Base-by-base conservation (phyloP, 768 basidiomycete species). In the Boletus reticuloceps region DNA sequence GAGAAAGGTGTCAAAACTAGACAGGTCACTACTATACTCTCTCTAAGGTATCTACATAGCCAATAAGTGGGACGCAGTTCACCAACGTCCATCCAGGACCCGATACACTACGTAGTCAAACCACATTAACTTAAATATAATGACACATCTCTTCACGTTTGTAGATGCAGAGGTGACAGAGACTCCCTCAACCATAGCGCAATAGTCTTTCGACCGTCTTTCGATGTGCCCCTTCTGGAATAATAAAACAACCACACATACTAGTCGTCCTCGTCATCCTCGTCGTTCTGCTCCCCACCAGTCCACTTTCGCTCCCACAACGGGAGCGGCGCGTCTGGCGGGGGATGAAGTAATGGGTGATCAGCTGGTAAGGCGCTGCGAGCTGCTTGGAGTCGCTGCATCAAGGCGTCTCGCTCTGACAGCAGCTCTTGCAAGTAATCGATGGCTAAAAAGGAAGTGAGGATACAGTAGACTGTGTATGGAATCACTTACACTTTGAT, bases 261-360 rank as follows among this genome's bases (percentile, higher is more conserved):
- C 46, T 68, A 72, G 10, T 77, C 79, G 5, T 79, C 81, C 1
- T 77, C 80, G 1, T 81, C 80, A 1, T 78, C 78, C 0, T 73
- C 78, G 5, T 77, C 79, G 3, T 73, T 77, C 79, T 74, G 77
- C 47, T 79, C 77, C 1, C 90, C 91, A 16, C 91, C 90, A 40
- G 83, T 84, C 92, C 92, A 94, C 57, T 86, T 83, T 40, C 88
- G 80, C 66, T 93, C 89, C 92, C 92, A 94, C 19, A 85, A 74
- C 29, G 83, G 82, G 41, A 64, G 62, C 1, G 57, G 51, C 48
- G 63, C 53, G 59, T 71, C 64, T 51, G 62, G 59, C 37, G 56
- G 47, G 51, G 68, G 36, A 54, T 53, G 51, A 58, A 82, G 75
- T 12, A 80, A 77, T 6, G 83, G 86, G 64, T 93, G 89, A 4